A percentile compares a stretch with the other conserved stretches of the same genome.
These are phyloP conservation scores for Tieghemostelium lacteum DNA, from an alignment of 78 protist species.

Conservation along the genomic window DNA sequence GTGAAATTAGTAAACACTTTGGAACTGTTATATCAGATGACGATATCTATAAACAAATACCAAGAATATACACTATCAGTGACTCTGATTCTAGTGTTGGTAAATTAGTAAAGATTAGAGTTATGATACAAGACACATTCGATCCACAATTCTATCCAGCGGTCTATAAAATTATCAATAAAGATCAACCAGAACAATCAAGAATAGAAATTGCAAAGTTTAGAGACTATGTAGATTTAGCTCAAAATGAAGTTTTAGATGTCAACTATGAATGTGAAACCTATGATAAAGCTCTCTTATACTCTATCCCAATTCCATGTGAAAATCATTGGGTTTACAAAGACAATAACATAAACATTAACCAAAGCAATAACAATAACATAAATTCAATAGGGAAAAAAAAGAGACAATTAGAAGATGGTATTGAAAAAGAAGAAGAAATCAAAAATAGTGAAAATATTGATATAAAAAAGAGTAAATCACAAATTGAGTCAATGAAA, in stretches of 20 bases:
- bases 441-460: conserved; percentile 7
- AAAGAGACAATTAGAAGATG: neutral
- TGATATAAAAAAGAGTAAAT: neutral
- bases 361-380: neutral
- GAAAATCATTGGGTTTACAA: conserved; percentile 39
- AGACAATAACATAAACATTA: neutral
- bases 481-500: neutral
- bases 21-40: conserved; percentile 9
- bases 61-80: neutral
- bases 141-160: conserved; percentile 58
- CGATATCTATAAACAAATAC: conserved; percentile 5
- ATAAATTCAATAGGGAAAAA: conserved; percentile 6
- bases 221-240: too few species aligned
- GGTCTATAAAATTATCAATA: conserved; percentile 29
- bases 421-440: neutral
- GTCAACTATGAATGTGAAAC: neutral
- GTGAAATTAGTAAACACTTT: neutral
- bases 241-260: conserved; percentile 35
- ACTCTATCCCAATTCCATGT: conserved; percentile 64
- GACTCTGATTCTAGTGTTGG: conserved; percentile 31
- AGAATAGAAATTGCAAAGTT: too few species aligned
- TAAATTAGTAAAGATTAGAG: conserved; percentile 29
- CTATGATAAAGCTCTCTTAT: conserved; percentile 16
- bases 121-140: conserved; percentile 64
- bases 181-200: too few species aligned